Evolutionary conservation across 768 basidiomycete species (phyloP), one percentile per base, ranked within the genome.

Genomic region (Sistotremastrum suecicum): DNA sequence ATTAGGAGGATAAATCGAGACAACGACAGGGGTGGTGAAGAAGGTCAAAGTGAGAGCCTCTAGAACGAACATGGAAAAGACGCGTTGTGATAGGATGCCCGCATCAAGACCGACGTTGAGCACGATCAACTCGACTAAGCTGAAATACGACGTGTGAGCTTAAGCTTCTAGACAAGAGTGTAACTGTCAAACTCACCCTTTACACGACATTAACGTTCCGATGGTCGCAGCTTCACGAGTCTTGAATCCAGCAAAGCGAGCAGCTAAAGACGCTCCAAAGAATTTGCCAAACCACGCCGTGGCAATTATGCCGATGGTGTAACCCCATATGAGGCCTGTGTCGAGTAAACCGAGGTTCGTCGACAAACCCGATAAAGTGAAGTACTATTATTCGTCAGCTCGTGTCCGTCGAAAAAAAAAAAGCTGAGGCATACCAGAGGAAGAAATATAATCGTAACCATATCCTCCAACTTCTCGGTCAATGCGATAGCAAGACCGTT

Each of bases 401-500:
- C 39, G 37, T 42, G 36, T 3, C 10, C 36, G 3, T 11, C 20
- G 32, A 12, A 45, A 36, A 32, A 40, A 42, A 11, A 5, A 20
- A 29, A 43, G 37, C 7, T 29, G 28, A 34, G 31, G 11, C 47
- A 33, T 56, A 87, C 85, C 43, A 94, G 66, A 3, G 91, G 91
- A 8, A 95, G 64, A 63, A 95, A 92, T 39, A 92, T 78, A 48
- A 92, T 81, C 0, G 85, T 65, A 2, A 92, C 85, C 74, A 94
- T 79, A 63, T 97, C 94, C 63, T 99, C 95, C n/a, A 98, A 66
- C 57, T 94, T 97, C 54, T 94, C 88, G 0, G 87, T 90, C n/a
- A 98, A 65, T 0, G 80, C 70, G 43, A 91, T 86, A 0, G 83
- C 77, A 34, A 99, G 77, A 3, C 83, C 83, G 3, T 87, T 86